Percentiles rank a stretch among this genome's conserved stretches.
These are phyloP conservation scores for Paramecium primaurelia DNA, from an alignment of 73 alveolate species.

Conservation along the genomic window DNA sequence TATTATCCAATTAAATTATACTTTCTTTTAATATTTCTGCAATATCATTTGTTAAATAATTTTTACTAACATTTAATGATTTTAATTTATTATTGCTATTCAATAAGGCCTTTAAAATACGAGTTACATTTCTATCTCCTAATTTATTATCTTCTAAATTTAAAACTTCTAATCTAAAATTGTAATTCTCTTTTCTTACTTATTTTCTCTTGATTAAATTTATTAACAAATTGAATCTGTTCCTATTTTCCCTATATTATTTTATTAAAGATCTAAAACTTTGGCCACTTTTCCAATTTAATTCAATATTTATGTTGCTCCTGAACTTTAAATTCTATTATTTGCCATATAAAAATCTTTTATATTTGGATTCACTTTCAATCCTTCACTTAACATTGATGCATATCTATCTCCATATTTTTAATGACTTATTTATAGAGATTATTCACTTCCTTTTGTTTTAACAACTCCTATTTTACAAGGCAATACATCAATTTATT, in stretches of 20 bases:
- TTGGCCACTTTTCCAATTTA: constrained; percentile 15
- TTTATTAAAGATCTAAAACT: neutral
- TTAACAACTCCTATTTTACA: constrained; percentile 52
- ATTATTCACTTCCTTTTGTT: constrained; percentile 21
- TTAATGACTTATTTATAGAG: constrained; percentile 1
- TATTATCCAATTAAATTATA: constrained; percentile 3
- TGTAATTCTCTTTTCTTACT: neutral
- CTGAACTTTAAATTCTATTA: constrained; percentile 44
- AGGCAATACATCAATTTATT: constrained; percentile 34
- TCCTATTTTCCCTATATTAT: constrained; percentile 3
- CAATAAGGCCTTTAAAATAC: constrained; percentile 29
- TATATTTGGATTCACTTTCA: constrained; percentile 44
- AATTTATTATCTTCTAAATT: constrained; percentile 57
- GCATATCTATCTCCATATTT: constrained; percentile 69
- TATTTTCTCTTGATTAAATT: constrained; percentile 28
- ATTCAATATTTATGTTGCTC: constrained; percentile 28
- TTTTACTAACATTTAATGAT: constrained; percentile 39
- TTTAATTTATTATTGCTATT: constrained; percentile 16
- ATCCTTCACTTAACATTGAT: constrained; percentile 63
- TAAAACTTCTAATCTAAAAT: constrained; percentile 31
- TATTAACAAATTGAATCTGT: constrained; percentile 19
- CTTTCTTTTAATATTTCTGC: neutral
- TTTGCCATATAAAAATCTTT: constrained; percentile 34
- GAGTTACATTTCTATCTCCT: constrained; percentile 42
- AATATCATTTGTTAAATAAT: constrained; percentile 35